Evolutionary conservation across 2,329 filamentous ascomycete genomes (phyloP), one percentile per base, ranked within the genome.

Genomic region (Monosporascus cannonballus): DNA sequence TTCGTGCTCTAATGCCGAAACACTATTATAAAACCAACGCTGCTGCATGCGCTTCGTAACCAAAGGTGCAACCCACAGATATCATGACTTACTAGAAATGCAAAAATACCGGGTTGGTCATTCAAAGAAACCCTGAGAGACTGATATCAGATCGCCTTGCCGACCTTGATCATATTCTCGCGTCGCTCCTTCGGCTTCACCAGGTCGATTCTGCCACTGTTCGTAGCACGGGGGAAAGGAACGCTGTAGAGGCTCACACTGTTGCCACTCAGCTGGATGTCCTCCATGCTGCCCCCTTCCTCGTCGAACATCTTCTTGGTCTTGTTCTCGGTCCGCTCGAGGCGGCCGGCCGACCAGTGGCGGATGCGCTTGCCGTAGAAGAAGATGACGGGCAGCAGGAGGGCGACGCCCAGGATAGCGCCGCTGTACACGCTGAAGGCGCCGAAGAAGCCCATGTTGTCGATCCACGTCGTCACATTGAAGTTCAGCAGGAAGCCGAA

Each of bases 401-500:
- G 42, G n/a, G 51, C 44, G 36, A 56, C 45, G 14, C 48, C 22
- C 30, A 30, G 52, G 27, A 64, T 45, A 4, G 51, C 47, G 22
- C 47, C 54, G 17, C 42, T 48, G 41, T 61, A 64, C 20, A 58
- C 53, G 25, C 48, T 50, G 38, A 61, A 56, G 37, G 53, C 53
- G 30, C 24, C 41, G 24, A 54, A 42, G 48, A 55, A 56, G 37
- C 55, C 56, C 11, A 59, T 38, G 18, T 56, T 25, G 45, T 57
- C 30, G 44, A 61, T 51, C 59, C 56, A 62, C n/a, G 49, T 51
- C 4, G 60, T 61, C 15, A 51, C 54, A 17, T 59, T 39, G 38
- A 59, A 61, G 18, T 52, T 50, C 20, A 58, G 41, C 9, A 37
- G 34, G 54, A 64, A 64, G 15, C 54, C 58, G 38, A 61, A 48